phyloP scores from a whole-genome alignment of 192 early-diverging fungal genomes.

The Oehlia diaphana region DNA sequence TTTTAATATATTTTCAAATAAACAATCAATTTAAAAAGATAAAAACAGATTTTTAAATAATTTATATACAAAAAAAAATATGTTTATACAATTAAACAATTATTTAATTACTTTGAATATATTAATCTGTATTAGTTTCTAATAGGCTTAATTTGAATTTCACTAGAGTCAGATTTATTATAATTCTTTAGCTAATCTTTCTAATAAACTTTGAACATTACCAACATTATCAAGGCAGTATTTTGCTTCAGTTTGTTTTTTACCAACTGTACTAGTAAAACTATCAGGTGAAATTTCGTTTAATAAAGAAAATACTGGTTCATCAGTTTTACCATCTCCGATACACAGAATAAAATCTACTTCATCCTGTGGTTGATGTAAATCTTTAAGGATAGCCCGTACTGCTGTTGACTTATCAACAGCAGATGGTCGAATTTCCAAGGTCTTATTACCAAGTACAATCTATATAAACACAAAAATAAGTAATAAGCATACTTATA shows the following conservation, averaged over 20 bases:
- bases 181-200: slow-evolving; percentile 38
- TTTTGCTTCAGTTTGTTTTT: slow-evolving; percentile 93
- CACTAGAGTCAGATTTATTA: neutral
- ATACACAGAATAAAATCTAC: slow-evolving; percentile 79
- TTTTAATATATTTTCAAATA: too few species aligned
- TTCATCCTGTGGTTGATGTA: slow-evolving; percentile 37
- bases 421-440: slow-evolving; percentile 90
- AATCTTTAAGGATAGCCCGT: slow-evolving; percentile 82
- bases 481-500: neutral
- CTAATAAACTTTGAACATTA: slow-evolving; percentile 49
- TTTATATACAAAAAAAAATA: too few species aligned
- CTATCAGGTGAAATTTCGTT: slow-evolving; percentile 42
- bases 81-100: too few species aligned
- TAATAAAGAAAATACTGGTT: slow-evolving; percentile 85
- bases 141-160: too few species aligned
- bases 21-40: too few species aligned
- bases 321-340: slow-evolving; percentile 96
- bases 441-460: slow-evolving; percentile 93
- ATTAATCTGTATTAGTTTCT: too few species aligned
- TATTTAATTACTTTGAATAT: too few species aligned
- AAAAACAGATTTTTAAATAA: too few species aligned
- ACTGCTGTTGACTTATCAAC: slow-evolving; percentile 93
- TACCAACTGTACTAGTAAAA: slow-evolving; percentile 92
- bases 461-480: slow-evolving; percentile 51
- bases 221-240: slow-evolving; percentile 77